These are phyloP conservation scores for Mitragyna speciosa DNA, from an alignment of 257 asterid species.

Conservation along the genomic window DNA sequence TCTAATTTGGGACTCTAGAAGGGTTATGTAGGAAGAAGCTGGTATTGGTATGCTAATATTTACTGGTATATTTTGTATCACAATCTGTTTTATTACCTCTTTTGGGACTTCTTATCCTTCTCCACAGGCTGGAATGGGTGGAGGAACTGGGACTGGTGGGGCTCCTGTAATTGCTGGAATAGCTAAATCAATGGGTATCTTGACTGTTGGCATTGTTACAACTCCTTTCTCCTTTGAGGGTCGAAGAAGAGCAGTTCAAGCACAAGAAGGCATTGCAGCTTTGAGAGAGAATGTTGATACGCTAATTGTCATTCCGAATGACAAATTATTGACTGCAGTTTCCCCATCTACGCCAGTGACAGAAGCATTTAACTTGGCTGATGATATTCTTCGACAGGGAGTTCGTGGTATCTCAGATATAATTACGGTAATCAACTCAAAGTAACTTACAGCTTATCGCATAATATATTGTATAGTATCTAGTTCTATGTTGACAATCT, in stretches of 20 bases:
- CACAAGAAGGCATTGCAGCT: constrained; percentile 97
- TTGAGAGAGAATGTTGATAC: constrained; percentile 94
- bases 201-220: constrained; percentile 94
- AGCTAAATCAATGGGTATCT: constrained; percentile 88
- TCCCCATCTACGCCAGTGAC: constrained; percentile 95
- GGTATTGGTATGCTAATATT: neutral
- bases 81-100: constrained; percentile 7
- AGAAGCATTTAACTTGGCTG: constrained; percentile 96
- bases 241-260: constrained; percentile 90
- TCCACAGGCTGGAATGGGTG: constrained; percentile 98
- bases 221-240: constrained; percentile 98
- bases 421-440: constrained; percentile 61
- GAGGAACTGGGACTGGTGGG: constrained; percentile 97
- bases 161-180: constrained; percentile 93
- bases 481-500: neutral
- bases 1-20: no score
- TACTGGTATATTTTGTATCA: neutral
- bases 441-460: neutral
- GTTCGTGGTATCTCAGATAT: constrained; percentile 97
- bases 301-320: constrained; percentile 91
- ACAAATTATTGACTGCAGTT: constrained; percentile 80
- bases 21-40: neutral
- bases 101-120: neutral
- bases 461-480: neutral
- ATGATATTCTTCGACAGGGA: constrained; percentile 95